These are phyloP conservation scores for Spiromastix sp. DNA, from an alignment of 2,329 filamentous ascomycete species.

Conservation along the genomic window DNA sequence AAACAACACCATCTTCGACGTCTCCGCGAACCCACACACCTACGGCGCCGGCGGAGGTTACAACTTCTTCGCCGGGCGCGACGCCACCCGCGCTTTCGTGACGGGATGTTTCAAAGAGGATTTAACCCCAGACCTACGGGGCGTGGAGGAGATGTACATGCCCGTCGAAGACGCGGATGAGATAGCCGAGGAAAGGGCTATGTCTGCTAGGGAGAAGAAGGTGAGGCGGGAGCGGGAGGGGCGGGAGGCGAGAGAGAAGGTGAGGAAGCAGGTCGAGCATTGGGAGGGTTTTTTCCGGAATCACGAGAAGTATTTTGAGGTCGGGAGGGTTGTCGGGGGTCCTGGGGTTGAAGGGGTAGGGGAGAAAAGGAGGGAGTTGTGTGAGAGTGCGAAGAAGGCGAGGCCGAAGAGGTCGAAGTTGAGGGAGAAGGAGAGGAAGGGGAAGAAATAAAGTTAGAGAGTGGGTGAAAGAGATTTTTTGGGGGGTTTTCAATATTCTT, in stretches of 20 bases:
- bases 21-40: slow-evolving; percentile 42
- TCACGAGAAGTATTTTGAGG: slow-evolving; percentile 68
- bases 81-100: slow-evolving; percentile 80
- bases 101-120: slow-evolving; percentile 90
- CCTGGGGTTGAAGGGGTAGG: slow-evolving; percentile 29
- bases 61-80: slow-evolving; percentile 72
- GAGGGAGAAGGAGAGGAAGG: slow-evolving; percentile 25
- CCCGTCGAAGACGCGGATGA: slow-evolving; percentile 53
- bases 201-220: slow-evolving; percentile 35
- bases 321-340: slow-evolving; percentile 61
- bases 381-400: slow-evolving; percentile 57
- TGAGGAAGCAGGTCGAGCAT: slow-evolving; percentile 58
- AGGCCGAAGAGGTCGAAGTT: slow-evolving; percentile 43
- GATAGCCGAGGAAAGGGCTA: slow-evolving; percentile 17
- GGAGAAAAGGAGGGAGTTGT: slow-evolving; percentile 54
- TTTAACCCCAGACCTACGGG: slow-evolving; percentile 70
- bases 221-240: slow-evolving; percentile 52
- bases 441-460: background rate
- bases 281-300: slow-evolving; percentile 79
- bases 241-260: slow-evolving; percentile 52
- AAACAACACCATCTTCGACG: slow-evolving; percentile 57
- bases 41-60: slow-evolving; percentile 84
- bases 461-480: slow-evolving; percentile 8
- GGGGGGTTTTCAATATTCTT: slow-evolving; percentile 1
- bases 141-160: slow-evolving; percentile 75